Conservation (phyloP, 1,139 yeast genomes). For the Pichia sp. region DNA sequence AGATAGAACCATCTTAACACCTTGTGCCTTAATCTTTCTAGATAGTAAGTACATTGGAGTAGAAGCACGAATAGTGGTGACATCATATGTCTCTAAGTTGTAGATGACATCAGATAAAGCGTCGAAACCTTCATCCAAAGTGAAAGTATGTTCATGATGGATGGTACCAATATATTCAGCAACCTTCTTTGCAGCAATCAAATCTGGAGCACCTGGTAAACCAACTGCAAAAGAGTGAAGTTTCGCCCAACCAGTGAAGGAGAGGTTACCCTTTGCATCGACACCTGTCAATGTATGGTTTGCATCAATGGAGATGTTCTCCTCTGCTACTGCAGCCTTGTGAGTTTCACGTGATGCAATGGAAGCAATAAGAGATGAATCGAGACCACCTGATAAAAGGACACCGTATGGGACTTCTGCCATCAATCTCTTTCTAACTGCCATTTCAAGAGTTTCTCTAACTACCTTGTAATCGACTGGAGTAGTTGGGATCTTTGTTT, state of each 20-base stretch:
- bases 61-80: constrained; percentile 97
- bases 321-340: constrained; percentile 53
- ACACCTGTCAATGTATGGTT: constrained; percentile 80
- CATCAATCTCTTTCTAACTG: constrained; percentile 98
- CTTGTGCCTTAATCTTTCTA: constrained; percentile 97
- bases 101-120: constrained; percentile 90
- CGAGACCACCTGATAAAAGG: constrained; percentile 91
- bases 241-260: constrained; percentile 72
- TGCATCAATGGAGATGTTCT: constrained; percentile 38
- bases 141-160: constrained; percentile 97
- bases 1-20: constrained; percentile 97
- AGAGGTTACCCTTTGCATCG: constrained; percentile 79
- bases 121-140: constrained; percentile 93
- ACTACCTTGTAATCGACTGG: constrained; percentile 66
- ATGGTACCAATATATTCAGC: constrained; percentile 92
- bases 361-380: constrained; percentile 91
- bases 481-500: constrained; percentile 57
- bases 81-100: constrained; percentile 97
- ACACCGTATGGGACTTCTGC: constrained; percentile 99
- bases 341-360: constrained; percentile 95
- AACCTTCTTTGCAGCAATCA: constrained; percentile 92
- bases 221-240: constrained; percentile 97
- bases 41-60: constrained; percentile 97
- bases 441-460: constrained; percentile 79
- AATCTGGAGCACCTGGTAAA: constrained; percentile 95